Conservation (phyloP, 2,329 filamentous ascomycete genomes). For the Diaporthe nobilis region DNA sequence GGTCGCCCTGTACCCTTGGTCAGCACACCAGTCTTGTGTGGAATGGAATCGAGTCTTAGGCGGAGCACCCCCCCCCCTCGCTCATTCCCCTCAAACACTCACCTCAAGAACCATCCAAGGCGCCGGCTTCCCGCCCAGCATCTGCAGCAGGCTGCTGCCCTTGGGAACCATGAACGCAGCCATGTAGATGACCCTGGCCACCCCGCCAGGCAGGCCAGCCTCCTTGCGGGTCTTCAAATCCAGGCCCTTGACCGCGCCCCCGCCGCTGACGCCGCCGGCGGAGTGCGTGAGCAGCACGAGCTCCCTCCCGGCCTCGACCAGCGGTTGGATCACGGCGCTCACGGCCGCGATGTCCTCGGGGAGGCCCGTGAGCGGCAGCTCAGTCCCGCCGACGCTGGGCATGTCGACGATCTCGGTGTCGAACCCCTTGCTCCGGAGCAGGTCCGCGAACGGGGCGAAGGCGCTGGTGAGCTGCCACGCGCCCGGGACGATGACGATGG, state of each 20-base stretch:
- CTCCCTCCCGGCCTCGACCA: conserved; percentile 54
- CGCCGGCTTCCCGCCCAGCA: conserved; percentile 40
- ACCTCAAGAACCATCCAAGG: conserved; percentile 43
- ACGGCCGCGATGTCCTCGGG: conserved; percentile 36
- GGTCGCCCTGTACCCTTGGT: conserved; percentile 38
- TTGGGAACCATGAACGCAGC: conserved; percentile 52
- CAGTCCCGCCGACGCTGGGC: conserved; percentile 31
- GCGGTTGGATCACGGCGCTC: conserved; percentile 33
- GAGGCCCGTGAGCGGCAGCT: conserved; percentile 34
- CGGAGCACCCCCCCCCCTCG: too few relatives aligned
- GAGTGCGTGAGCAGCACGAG: conserved; percentile 60
- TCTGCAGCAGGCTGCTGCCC: conserved; percentile 39
- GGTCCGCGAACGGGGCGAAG: conserved; percentile 27
- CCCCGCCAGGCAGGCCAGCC: conserved; percentile 54
- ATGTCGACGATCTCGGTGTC: conserved; percentile 13
- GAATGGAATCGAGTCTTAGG: neutral
- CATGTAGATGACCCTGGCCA: conserved; percentile 54
- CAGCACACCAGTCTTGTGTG: neutral
- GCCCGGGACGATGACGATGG: conserved; percentile 36
- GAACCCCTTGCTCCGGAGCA: conserved; percentile 6
- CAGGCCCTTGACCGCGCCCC: conserved; percentile 54
- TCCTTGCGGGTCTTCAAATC: conserved; percentile 51
- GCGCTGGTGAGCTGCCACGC: conserved; percentile 30
- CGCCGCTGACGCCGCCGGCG: conserved; percentile 58
- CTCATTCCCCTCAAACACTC: neutral